Evolutionary conservation across 2,329 filamentous ascomycete genomes (phyloP).

Genomic region (Emmonsia crescens): DNA sequence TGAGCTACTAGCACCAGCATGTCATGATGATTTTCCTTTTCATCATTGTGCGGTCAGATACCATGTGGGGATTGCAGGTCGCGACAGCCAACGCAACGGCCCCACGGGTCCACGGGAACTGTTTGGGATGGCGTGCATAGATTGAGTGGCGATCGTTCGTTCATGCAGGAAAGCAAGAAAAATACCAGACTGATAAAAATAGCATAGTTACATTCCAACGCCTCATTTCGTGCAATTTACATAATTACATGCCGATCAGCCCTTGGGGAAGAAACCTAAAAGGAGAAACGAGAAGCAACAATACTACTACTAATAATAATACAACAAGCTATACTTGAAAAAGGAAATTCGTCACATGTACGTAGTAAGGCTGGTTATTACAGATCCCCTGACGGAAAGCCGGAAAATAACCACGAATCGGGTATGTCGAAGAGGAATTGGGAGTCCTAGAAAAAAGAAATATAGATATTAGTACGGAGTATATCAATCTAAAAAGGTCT

Average conservation of each 20-base stretch:
- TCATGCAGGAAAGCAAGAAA: neutral
- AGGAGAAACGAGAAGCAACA: neutral
- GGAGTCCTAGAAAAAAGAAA: neutral
- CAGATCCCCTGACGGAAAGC: neutral
- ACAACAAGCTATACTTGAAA: neutral
- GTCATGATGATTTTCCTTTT: neutral
- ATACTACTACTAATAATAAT: neutral
- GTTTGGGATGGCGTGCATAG: neutral
- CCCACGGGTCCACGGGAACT: neutral
- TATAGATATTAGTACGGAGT: neutral
- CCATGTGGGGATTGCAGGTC: neutral
- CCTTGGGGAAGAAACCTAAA: neutral
- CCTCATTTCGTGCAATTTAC: neutral
- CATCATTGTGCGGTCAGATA: neutral
- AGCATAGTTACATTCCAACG: neutral
- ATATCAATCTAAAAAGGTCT: neutral
- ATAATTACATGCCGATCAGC: neutral
- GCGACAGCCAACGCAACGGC: neutral
- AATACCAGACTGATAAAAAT: neutral
- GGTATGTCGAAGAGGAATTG: neutral
- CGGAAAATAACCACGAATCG: slow-evolving; percentile 3
- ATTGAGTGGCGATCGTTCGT: neutral
- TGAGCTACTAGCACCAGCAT: neutral
- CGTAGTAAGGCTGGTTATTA: neutral
- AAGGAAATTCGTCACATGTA: neutral